Evolutionary conservation across 371 early-diverging fungal genomes (phyloP).

Genomic region (Ordospora pajunii): DNA sequence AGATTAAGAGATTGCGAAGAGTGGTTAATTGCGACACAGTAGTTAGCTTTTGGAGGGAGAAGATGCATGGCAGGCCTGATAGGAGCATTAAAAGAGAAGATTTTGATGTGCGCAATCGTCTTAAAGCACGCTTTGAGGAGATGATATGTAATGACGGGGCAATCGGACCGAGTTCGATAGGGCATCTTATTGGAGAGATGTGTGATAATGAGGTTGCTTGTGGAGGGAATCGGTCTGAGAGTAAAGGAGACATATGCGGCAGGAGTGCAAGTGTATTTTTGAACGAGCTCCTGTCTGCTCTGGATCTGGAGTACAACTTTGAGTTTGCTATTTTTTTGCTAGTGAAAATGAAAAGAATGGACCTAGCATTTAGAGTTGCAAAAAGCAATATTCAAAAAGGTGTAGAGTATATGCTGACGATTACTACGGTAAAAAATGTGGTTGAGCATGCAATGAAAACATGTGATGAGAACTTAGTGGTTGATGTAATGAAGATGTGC

Average conservation of each 20-base stretch:
- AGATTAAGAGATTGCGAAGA: not conserved
- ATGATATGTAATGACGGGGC: not conserved
- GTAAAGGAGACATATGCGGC: not conserved
- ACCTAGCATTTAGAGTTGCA: slow-evolving; percentile 8
- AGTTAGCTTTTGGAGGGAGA: not conserved
- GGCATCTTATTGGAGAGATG: not conserved
- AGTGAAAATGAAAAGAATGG: slow-evolving; percentile 15
- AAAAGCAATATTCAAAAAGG: not conserved
- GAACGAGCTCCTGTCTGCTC: not conserved
- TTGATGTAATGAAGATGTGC: not conserved
- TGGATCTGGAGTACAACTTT: not conserved
- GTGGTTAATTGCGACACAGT: not conserved
- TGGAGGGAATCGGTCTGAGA: not conserved
- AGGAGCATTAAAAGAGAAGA: too few species aligned
- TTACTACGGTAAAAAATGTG: not conserved
- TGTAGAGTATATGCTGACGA: slow-evolving; percentile 2
- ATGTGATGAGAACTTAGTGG: not conserved
- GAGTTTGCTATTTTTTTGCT: slow-evolving; percentile 12
- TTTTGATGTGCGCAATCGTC: too few species aligned
- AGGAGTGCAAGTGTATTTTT: not conserved
- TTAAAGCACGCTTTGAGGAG: not conserved
- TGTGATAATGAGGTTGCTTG: not conserved
- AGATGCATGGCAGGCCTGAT: not conserved
- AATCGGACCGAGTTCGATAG: not conserved
- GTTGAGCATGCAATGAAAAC: not conserved